Evolutionary conservation across 2,329 filamentous ascomycete genomes (phyloP).

Genomic region (Arthrobotrys sinensis): DNA sequence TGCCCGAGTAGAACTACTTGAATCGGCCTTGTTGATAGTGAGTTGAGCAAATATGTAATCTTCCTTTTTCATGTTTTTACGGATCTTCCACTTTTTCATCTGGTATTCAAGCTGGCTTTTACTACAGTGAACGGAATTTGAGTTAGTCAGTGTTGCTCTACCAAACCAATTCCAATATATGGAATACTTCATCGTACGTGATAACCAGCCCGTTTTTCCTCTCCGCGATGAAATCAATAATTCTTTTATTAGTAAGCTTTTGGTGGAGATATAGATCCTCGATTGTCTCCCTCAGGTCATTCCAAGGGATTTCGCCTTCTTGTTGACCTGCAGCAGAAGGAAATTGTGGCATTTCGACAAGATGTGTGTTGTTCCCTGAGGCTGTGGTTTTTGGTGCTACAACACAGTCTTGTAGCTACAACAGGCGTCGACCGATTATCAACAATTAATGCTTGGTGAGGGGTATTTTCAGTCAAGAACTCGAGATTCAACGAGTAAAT

Average conservation of each 20-base stretch:
- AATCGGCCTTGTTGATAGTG: neutral
- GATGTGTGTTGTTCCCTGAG: neutral
- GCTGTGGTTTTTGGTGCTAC: too few species aligned
- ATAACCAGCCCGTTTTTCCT: neutral
- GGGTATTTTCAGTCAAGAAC: too few species aligned
- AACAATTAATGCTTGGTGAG: too few species aligned
- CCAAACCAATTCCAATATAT: too few species aligned
- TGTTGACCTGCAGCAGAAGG: neutral
- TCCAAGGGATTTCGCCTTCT: conserved; percentile 9
- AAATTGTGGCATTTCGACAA: neutral
- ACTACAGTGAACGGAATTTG: neutral
- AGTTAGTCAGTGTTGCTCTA: too few species aligned
- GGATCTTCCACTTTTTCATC: conserved; percentile 19
- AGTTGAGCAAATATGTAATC: conserved; percentile 12
- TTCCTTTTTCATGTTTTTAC: conserved; percentile 27
- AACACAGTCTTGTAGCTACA: too few species aligned
- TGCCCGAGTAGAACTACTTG: too few species aligned
- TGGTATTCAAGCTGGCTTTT: conserved; percentile 29
- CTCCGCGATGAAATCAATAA: neutral
- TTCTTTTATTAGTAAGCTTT: conserved; percentile 6
- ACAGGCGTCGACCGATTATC: too few species aligned
- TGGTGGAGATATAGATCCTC: neutral
- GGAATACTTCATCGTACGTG: conserved; percentile 4
- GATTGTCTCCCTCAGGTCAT: neutral
- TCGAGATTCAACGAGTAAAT: too few species aligned